Evolutionary conservation across 2,329 filamentous ascomycete species (phyloP).

Genomic region (Pseudopithomyces chartarum): DNA sequence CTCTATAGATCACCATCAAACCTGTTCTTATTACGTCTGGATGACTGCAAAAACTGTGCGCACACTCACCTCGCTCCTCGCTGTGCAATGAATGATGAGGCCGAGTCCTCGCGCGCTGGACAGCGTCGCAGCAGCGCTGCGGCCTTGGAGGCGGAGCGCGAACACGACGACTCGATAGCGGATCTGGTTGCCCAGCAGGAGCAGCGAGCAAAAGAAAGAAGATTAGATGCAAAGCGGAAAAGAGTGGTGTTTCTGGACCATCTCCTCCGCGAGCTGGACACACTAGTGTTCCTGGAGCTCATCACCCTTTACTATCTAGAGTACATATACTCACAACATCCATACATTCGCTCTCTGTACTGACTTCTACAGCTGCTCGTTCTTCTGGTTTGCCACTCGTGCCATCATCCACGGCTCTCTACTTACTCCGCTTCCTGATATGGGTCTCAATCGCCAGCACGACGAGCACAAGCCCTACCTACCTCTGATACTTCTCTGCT

Average conservation of each 20-base stretch:
- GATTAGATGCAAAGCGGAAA: conserved; percentile 42
- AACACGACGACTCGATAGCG: conserved; percentile 16
- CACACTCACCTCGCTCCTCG: conserved; percentile 17
- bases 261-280: conserved; percentile 62
- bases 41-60: conserved; percentile 27
- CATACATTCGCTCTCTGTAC: not conserved
- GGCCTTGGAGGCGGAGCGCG: conserved; percentile 13
- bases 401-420: conserved; percentile 61
- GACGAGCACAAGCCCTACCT: conserved; percentile 58
- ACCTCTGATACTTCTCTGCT: conserved; percentile 59
- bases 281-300: conserved; percentile 65
- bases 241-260: conserved; percentile 55
- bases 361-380: conserved; percentile 57
- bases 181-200: conserved; percentile 14
- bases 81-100: conserved; percentile 47
- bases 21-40: conserved; percentile 20
- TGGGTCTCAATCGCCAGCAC: conserved; percentile 52
- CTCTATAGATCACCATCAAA: conserved; percentile 1
- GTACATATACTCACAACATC: conserved; percentile 48
- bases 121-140: conserved; percentile 23
- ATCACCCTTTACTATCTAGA: conserved; percentile 68
- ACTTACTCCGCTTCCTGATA: conserved; percentile 63
- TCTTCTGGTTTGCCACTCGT: conserved; percentile 61
- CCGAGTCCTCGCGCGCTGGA: conserved; percentile 41
- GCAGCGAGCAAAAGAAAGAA: conserved; percentile 29